A percentile compares a stretch with the other conserved stretches of the same genome.
Conservation (phyloP, 495 filamentous ascomycete genomes). For the Xylaria telfairii region DNA sequence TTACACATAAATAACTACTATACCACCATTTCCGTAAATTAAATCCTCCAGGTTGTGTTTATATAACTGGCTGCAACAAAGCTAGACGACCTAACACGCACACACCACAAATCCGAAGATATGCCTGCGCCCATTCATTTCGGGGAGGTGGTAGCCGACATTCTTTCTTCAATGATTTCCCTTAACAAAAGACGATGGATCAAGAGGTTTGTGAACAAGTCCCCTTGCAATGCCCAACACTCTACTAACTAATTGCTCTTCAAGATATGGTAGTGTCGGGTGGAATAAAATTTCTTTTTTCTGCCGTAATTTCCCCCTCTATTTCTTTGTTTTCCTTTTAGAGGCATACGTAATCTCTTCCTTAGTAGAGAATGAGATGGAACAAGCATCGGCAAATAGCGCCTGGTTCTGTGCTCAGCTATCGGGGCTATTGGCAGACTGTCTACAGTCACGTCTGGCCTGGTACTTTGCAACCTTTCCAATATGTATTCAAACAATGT, state of each 20-base stretch:
- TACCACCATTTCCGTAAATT: too few species aligned
- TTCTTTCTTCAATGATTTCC: neutral
- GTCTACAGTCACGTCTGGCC: neutral
- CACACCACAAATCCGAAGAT: neutral
- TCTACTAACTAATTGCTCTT: neutral
- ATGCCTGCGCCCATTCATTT: neutral
- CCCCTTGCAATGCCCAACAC: neutral
- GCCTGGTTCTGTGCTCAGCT: neutral
- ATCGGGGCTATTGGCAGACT: neutral
- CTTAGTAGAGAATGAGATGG: neutral
- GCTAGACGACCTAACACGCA: neutral
- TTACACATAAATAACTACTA: too few species aligned
- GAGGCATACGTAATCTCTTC: neutral
- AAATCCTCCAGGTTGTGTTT: too few species aligned
- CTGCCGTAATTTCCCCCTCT: neutral
- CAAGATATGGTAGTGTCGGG: neutral
- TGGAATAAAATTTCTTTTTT: neutral
- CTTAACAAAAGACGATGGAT: neutral
- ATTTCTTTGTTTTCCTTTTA: neutral
- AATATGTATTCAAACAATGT: neutral
- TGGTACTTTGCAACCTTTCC: neutral
- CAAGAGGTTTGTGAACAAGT: neutral
- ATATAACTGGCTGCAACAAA: too few species aligned
- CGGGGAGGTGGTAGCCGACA: neutral
- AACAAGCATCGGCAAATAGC: neutral